Percentiles rank a stretch among this genome's conserved stretches.
Evolutionary conservation across 1,139 yeast species (phyloP).

Genomic region (Diutina neorugosa): DNA sequence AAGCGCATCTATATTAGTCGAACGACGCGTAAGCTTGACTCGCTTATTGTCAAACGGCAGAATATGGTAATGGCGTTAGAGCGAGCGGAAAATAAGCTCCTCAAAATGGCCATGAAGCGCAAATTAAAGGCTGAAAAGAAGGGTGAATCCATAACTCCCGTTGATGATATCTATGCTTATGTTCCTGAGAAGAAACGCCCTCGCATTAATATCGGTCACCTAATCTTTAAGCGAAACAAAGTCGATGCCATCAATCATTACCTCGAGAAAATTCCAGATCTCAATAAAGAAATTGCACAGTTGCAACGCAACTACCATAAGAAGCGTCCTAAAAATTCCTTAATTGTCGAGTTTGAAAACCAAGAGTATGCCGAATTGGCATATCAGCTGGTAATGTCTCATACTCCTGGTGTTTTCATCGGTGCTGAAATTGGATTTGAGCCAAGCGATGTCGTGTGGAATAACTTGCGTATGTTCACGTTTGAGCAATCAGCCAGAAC

Average conservation of each 20-base stretch:
- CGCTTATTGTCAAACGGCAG: conserved; percentile 50
- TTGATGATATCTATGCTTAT: conserved; percentile 40
- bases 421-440: conserved; percentile 50
- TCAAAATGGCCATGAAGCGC: conserved; percentile 48
- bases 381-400: conserved; percentile 65
- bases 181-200: conserved; percentile 76
- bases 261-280: conserved; percentile 50
- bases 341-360: conserved; percentile 74
- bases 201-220: conserved; percentile 42
- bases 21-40: conserved; percentile 45
- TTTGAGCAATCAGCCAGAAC: conserved; percentile 29
- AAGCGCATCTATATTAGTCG: conserved; percentile 66
- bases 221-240: conserved; percentile 42
- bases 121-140: conserved; percentile 59
- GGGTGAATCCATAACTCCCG: conserved; percentile 12
- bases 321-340: conserved; percentile 51
- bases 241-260: conserved; percentile 75
- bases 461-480: conserved; percentile 41
- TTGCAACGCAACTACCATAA: conserved; percentile 39
- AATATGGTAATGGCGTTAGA: conserved; percentile 55
- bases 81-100: conserved; percentile 48
- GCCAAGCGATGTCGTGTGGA: conserved; percentile 81
- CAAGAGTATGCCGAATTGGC: conserved; percentile 87
- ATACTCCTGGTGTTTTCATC: conserved; percentile 47
- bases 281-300: conserved; percentile 51